Percentiles rank a stretch among this genome's conserved stretches.
These are phyloP conservation scores for Gracilaria gracilis DNA, from an alignment of 23 red algal genomes.

Conservation along the genomic window DNA sequence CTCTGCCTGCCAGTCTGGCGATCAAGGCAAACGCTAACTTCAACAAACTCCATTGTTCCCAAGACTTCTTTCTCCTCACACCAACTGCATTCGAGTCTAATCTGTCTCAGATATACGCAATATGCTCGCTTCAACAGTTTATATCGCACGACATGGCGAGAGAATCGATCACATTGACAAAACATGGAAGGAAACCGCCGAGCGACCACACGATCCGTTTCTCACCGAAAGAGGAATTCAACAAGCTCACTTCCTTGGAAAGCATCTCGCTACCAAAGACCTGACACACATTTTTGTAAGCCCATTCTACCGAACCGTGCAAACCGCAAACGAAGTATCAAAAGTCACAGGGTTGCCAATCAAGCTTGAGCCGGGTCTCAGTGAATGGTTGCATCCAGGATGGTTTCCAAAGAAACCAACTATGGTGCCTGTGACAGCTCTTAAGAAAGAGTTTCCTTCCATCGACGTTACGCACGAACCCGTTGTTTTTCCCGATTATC, in stretches of 20 bases:
- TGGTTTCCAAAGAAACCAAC: conserved; percentile 24
- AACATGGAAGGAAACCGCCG: conserved; percentile 51
- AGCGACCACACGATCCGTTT: conserved; percentile 75
- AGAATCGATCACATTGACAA: conserved; percentile 85
- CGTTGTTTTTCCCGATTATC: conserved; percentile 14
- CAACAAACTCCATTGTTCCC: too few species aligned
- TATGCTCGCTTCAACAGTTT: conserved; percentile 44
- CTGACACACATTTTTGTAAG: conserved; percentile 52
- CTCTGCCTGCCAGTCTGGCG: too few species aligned
- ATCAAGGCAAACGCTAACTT: too few species aligned
- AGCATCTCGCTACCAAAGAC: conserved; percentile 1
- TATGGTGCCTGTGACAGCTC: not conserved
- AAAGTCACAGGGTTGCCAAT: conserved; percentile 47
- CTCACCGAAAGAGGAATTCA: conserved; percentile 74
- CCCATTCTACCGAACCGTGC: conserved; percentile 51
- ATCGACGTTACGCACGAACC: conserved; percentile 35
- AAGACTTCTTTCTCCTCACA: too few species aligned
- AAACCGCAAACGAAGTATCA: conserved; percentile 53
- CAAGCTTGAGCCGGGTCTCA: conserved; percentile 35
- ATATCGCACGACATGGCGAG: conserved; percentile 88
- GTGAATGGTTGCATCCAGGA: conserved; percentile 35
- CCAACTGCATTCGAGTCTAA: not conserved
- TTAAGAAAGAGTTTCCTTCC: conserved; percentile 27
- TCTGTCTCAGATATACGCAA: not conserved
- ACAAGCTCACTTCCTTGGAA: conserved; percentile 72